Evolutionary conservation across 2,329 filamentous ascomycete species (phyloP).

Genomic region (Geosmithia morbida): DNA sequence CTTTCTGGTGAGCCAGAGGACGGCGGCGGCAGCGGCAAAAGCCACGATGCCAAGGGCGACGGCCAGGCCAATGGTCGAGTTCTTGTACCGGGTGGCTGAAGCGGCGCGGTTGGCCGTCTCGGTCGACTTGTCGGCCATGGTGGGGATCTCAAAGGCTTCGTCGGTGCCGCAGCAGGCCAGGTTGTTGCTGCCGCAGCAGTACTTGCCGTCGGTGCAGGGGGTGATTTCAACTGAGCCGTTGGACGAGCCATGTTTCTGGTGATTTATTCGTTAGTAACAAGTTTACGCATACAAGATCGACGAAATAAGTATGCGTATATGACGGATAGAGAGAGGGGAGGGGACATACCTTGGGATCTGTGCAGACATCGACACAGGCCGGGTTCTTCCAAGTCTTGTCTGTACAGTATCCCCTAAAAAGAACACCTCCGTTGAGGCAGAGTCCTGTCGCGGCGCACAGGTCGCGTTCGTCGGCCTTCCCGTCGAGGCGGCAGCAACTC

Average conservation of each 20-base stretch:
- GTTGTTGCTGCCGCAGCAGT: conserved; percentile 15
- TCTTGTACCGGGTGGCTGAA: conserved; percentile 5
- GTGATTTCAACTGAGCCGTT: conserved; percentile 11
- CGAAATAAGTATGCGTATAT: no score
- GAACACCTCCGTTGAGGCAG: conserved; percentile 10
- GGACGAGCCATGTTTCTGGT: conserved; percentile 8
- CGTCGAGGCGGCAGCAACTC: conserved; percentile 14
- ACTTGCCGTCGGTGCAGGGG: conserved; percentile 12
- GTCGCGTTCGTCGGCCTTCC: conserved; percentile 8
- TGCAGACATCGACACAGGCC: conserved; percentile 15
- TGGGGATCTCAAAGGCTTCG: conserved; percentile 8
- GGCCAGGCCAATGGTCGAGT: conserved; percentile 11
- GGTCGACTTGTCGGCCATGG: conserved; percentile 3
- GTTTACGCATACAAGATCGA: no score
- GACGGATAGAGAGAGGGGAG: not conserved
- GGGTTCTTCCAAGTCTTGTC: conserved; percentile 14
- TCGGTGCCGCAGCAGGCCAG: conserved; percentile 14
- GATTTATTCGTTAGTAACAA: not conserved
- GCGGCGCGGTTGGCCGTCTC: not conserved
- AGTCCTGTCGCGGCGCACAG: conserved; percentile 13
- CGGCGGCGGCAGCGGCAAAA: conserved; percentile 4
- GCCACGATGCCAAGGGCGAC: conserved; percentile 8
- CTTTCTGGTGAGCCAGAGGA: conserved; percentile 7
- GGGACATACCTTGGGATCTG: conserved; percentile 1
- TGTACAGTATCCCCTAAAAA: conserved; percentile 14